Percentiles rank a stretch among this genome's conserved stretches.
Evolutionary conservation across 2,329 filamentous ascomycete species (phyloP).

Genomic region (Sporothrix euskadiensis): DNA sequence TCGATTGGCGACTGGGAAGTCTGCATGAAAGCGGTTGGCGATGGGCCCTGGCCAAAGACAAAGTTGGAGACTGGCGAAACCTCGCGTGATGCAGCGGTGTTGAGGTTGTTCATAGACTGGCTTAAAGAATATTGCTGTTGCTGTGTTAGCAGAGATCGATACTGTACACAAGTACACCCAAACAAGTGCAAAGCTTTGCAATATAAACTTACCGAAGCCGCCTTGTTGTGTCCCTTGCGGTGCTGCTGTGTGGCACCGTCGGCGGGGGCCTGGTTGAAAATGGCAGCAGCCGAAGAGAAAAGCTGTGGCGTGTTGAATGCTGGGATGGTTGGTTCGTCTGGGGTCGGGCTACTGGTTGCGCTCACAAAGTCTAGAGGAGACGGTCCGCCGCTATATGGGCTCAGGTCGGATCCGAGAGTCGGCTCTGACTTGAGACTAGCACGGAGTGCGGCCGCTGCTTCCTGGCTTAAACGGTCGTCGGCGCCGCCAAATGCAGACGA

Average conservation of each 20-base stretch:
- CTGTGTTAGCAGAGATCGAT: conserved; percentile 33
- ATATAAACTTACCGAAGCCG: conserved; percentile 44
- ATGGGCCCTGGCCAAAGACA: conserved; percentile 54
- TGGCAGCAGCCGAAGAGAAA: conserved; percentile 30
- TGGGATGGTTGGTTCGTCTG: conserved; percentile 27
- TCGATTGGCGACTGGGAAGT: conserved; percentile 51
- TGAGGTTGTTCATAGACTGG: conserved; percentile 53
- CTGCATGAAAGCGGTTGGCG: conserved; percentile 51
- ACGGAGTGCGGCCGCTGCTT: conserved; percentile 1
- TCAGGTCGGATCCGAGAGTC: conserved; percentile 22
- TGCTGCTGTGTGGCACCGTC: conserved; percentile 7
- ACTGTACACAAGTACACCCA: background rate
- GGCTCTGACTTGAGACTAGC: background rate
- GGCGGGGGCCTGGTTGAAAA: background rate
- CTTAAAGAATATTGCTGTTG: conserved; percentile 53
- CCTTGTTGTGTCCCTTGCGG: conserved; percentile 42
- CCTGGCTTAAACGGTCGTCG: conserved; percentile 35
- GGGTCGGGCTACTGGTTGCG: conserved; percentile 58
- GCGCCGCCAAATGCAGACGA: conserved; percentile 16
- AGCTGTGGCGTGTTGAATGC: conserved; percentile 26
- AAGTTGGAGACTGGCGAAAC: conserved; percentile 56
- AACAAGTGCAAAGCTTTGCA: background rate
- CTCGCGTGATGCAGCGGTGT: conserved; percentile 52
- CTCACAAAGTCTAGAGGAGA: conserved; percentile 53
- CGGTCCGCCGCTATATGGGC: conserved; percentile 29